phyloP scores from a whole-genome alignment of 495 filamentous ascomycete species.

The Sphaerosporella brunnea region DNA sequence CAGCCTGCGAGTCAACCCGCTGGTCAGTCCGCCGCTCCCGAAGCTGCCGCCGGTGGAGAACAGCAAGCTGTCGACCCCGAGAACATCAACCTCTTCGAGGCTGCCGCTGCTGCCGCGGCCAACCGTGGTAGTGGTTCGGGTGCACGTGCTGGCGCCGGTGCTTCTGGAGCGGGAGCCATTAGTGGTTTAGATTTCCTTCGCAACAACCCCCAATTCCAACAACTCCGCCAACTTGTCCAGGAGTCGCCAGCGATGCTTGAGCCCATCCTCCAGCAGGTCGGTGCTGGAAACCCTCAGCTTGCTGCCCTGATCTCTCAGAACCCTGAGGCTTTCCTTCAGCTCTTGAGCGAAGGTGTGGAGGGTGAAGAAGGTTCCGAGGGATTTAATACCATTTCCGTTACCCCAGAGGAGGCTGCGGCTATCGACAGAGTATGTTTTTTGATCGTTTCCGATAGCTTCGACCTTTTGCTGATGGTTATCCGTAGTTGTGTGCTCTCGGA shows the following conservation, averaged over 20 bases:
- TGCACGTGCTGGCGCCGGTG: conserved; percentile 33
- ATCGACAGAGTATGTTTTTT: conserved; percentile 69
- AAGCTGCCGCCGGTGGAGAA: conserved; percentile 25
- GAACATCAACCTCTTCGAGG: conserved; percentile 83
- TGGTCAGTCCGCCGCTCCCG: conserved; percentile 26
- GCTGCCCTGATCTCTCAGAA: conserved; percentile 76
- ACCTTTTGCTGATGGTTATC: conserved; percentile 1
- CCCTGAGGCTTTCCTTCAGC: conserved; percentile 76
- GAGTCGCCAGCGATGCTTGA: conserved; percentile 96
- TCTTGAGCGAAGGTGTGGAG: conserved; percentile 64
- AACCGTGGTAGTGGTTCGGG: conserved; percentile 38
- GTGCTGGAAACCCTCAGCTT: conserved; percentile 86
- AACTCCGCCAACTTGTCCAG: conserved; percentile 89
- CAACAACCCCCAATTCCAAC: conserved; percentile 91
- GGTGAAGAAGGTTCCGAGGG: conserved; percentile 44
- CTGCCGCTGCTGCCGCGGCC: conserved; percentile 40
- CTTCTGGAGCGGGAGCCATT: conserved; percentile 37
- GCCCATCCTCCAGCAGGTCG: conserved; percentile 89
- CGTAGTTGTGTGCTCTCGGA: conserved; percentile 69
- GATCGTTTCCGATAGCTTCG: neutral
- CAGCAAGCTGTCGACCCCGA: conserved; percentile 42
- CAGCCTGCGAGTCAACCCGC: conserved; percentile 28
- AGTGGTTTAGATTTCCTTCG: conserved; percentile 88
- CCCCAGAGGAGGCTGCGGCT: conserved; percentile 86
- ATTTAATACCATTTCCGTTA: conserved; percentile 73